Conservation (phyloP, 345 rosid genomes). For the Excoecaria agallocha region DNA sequence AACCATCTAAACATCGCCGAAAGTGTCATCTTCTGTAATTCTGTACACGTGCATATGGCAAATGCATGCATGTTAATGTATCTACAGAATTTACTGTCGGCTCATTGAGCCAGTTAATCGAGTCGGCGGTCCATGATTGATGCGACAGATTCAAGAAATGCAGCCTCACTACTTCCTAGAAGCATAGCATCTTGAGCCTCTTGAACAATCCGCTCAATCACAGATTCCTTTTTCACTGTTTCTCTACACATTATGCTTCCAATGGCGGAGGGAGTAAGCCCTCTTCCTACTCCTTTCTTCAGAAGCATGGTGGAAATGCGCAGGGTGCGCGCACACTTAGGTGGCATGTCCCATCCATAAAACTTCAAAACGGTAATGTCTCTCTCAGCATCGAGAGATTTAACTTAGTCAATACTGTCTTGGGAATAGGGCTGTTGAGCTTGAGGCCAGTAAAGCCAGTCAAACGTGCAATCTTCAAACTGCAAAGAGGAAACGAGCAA, state of each 20-base stretch:
- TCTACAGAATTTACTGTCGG: constrained; percentile 3
- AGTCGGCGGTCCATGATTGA: constrained; percentile 55
- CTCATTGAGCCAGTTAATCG: constrained; percentile 29
- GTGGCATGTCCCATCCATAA: constrained; percentile 73
- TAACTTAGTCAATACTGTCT: constrained; percentile 54
- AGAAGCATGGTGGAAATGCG: constrained; percentile 77
- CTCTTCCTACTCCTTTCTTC: constrained; percentile 69
- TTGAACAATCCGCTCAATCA: constrained; percentile 56
- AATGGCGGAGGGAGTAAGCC: constrained; percentile 61
- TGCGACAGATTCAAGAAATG: constrained; percentile 49
- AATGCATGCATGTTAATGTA: constrained; percentile 10
- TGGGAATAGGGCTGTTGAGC: constrained; percentile 61
- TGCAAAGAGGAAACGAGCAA: constrained; percentile 25
- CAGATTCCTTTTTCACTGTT: constrained; percentile 51
- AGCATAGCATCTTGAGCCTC: constrained; percentile 57
- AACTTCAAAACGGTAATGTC: constrained; percentile 62
- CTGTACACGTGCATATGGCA: background rate
- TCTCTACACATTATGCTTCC: constrained; percentile 84
- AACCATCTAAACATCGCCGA: background rate
- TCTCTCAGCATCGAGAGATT: constrained; percentile 53
- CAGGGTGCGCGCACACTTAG: constrained; percentile 45
- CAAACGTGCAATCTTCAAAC: constrained; percentile 94
- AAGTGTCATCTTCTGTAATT: constrained; percentile 9
- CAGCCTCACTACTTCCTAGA: constrained; percentile 51
- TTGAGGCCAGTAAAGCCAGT: constrained; percentile 96